These are phyloP conservation scores for Collybia sordida DNA, from an alignment of 768 basidiomycete genomes.

Conservation along the genomic window DNA sequence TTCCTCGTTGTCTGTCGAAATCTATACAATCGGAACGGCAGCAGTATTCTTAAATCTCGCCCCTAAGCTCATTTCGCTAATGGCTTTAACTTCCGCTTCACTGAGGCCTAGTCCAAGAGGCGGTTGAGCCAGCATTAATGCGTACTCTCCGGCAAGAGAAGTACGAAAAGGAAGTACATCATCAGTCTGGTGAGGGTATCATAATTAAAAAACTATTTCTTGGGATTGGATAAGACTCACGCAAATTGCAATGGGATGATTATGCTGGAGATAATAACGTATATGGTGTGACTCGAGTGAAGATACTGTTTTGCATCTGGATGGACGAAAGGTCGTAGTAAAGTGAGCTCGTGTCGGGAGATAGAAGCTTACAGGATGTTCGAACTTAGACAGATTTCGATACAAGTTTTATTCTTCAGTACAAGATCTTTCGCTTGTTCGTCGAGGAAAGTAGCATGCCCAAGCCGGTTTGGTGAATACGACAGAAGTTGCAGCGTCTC, in stretches of 20 bases:
- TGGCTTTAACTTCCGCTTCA: conserved; percentile 49
- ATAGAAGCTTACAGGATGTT: conserved; percentile 62
- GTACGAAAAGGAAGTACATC: conserved; percentile 79
- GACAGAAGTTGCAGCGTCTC: conserved; percentile 66
- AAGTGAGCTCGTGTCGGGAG: not conserved
- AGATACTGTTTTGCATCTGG: conserved; percentile 68
- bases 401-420: conserved; percentile 49
- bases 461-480: conserved; percentile 64
- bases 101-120: conserved; percentile 72
- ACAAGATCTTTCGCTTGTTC: conserved; percentile 59
- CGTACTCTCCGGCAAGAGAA: conserved; percentile 75
- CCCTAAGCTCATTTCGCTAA: conserved; percentile 65
- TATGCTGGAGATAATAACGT: conserved; percentile 54
- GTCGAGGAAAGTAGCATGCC: conserved; percentile 80
- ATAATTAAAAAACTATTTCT: not conserved
- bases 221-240: conserved; percentile 40
- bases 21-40: too few relatives aligned
- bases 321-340: not conserved
- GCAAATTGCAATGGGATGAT: conserved; percentile 76
- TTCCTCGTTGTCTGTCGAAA: too few relatives aligned
- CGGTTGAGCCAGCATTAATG: conserved; percentile 68
- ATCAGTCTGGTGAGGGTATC: conserved; percentile 57
- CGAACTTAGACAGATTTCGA: conserved; percentile 83
- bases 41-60: conserved; percentile 20
- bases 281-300: conserved; percentile 74